Evolutionary conservation across 495 filamentous ascomycete genomes (phyloP), one percentile per base, ranked within the genome.

Genomic region (Penicillium lividum): DNA sequence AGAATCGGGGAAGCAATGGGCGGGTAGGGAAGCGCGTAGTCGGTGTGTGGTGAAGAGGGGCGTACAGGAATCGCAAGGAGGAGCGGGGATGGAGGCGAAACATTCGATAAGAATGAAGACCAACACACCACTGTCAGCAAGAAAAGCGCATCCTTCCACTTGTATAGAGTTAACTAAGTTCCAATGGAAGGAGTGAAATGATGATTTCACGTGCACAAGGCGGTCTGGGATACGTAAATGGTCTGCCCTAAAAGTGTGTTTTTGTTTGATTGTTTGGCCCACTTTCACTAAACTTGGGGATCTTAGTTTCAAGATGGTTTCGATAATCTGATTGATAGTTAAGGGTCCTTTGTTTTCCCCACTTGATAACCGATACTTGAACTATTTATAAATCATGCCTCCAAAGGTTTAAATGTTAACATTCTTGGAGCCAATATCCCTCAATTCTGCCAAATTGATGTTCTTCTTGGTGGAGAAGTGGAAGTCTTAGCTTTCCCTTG

Each of bases 191-290:
- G 29, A 18, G 29, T 51, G 46, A 55, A 48, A 36, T 46, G 64
- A 54, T 45, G 48, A 57, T 47, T 67, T 64, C 67, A 69, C 67
- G 67, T 69, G 67, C 61, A 38, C 57, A 69, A 69, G 67, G 67
- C 67, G 67, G 67, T 69, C 67, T 69, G 54, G 43, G 38, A 4
- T 15, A 16, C 3, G 15, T 33, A 15, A 40, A 40, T 3, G 16
- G 25, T 28, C 27, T 53, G 34, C 50, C 49, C 49, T 31, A 36
- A 58, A 44, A 45, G 22, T 22, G 22, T 22, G 22, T 22, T 22
- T 22, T 48, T 40, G 51, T 40, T 54, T 44, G 30, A 8, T n/a
- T 27, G 27, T 48, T 46, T 40, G 38, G 38, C 38, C 38, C 38
- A 40, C 38, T 40, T 40, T 13, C 33, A n/a, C 38, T 15, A 40